Percentiles rank a stretch among this genome's conserved stretches.
Evolutionary conservation across 2,329 filamentous ascomycete species (phyloP).

Genomic region (Penicillium italicum): DNA sequence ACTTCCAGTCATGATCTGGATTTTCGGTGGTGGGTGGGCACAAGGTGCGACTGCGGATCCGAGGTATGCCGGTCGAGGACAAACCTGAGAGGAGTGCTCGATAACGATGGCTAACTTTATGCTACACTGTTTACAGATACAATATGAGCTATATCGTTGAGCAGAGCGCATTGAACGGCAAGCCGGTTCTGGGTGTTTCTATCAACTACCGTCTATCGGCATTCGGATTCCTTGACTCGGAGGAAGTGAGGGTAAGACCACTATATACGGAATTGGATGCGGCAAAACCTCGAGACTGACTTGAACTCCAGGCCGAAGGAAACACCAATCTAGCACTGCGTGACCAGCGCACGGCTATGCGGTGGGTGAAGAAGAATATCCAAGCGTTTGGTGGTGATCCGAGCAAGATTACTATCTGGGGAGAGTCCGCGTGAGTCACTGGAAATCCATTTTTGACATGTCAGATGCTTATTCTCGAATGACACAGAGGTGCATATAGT

Average conservation of each 20-base stretch:
- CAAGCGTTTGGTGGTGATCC: conserved; percentile 33
- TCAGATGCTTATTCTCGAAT: background rate
- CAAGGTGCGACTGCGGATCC: conserved; percentile 33
- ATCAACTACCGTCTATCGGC: conserved; percentile 32
- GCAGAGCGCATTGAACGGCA: conserved; percentile 27
- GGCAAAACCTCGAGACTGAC: background rate
- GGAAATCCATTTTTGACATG: background rate
- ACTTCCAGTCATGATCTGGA: conserved; percentile 33
- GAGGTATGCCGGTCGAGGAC: conserved; percentile 16
- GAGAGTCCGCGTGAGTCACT: conserved; percentile 32
- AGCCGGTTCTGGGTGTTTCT: conserved; percentile 30
- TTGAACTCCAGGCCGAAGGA: conserved; percentile 21
- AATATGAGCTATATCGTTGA: conserved; percentile 34
- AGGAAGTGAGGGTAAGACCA: conserved; percentile 27
- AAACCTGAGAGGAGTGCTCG: too few species aligned
- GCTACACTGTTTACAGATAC: conserved; percentile 18
- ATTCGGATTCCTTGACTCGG: conserved; percentile 33
- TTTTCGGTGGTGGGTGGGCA: conserved; percentile 32
- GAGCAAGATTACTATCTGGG: conserved; percentile 36
- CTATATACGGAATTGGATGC: background rate
- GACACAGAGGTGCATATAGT: conserved; percentile 30
- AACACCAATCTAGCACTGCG: conserved; percentile 30
- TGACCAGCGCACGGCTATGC: conserved; percentile 36
- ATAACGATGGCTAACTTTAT: background rate
- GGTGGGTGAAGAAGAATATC: conserved; percentile 38